A percentile compares a stretch with the other conserved stretches of the same genome.
Evolutionary conservation across 2,329 filamentous ascomycete genomes (phyloP).

Genomic region (Aspergillus cejpii): DNA sequence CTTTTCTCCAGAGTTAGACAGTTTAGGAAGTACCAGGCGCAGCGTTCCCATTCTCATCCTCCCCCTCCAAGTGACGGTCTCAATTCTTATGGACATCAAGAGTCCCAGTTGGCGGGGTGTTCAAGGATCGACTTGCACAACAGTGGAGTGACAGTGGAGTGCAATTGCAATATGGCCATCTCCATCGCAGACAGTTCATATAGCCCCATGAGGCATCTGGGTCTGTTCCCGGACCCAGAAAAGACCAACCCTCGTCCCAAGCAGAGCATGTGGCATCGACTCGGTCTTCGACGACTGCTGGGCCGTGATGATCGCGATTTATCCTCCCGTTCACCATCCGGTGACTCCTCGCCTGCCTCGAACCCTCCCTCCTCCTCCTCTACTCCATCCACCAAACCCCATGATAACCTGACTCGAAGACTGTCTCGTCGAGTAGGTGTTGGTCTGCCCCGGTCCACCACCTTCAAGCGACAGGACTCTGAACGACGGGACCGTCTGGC

Average conservation of each 20-base stretch:
- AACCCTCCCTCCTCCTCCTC: conserved; percentile 11
- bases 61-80: conserved; percentile 7
- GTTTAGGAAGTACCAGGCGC: too few relatives aligned
- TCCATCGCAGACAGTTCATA: conserved; percentile 36
- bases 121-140: conserved; percentile 30
- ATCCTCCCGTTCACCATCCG: conserved; percentile 21
- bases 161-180: conserved; percentile 40
- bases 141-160: conserved; percentile 22
- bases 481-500: conserved; percentile 69
- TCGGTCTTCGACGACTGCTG: conserved; percentile 39
- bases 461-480: conserved; percentile 75
- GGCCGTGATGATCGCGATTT: conserved; percentile 36
- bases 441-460: conserved; percentile 67
- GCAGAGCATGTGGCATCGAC: conserved; percentile 44
- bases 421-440: conserved; percentile 57
- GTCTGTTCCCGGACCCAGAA: conserved; percentile 32
- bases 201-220: conserved; percentile 32
- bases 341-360: conserved; percentile 11
- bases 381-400: conserved; percentile 17
- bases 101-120: conserved; percentile 29
- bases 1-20: too few relatives aligned
- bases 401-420: conserved; percentile 32
- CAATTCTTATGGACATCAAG: conserved; percentile 36
- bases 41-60: too few relatives aligned
- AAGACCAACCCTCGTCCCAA: conserved; percentile 30